phyloP scores from a whole-genome alignment of 164 flowering plant species.

The Vitis labrusca region DNA sequence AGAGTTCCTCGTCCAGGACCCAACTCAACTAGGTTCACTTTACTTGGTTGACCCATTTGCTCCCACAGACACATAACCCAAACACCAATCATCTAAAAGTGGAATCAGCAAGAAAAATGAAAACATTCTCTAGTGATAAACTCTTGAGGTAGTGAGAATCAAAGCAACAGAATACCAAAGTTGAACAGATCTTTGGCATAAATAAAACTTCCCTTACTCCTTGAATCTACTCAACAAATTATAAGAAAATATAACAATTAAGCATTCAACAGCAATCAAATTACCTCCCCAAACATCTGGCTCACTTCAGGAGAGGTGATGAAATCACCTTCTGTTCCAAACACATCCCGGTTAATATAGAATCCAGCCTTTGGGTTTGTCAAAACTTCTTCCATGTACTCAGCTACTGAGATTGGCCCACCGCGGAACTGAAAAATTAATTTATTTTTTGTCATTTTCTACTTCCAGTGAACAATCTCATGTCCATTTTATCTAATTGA shows the following conservation, averaged over 20 bases:
- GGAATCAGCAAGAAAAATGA: neutral
- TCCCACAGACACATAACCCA: constrained; percentile 98
- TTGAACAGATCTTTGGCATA: too few species aligned
- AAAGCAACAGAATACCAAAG: too few species aligned
- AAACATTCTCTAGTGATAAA: neutral
- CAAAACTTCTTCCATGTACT: constrained; percentile 96
- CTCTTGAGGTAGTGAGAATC: neutral
- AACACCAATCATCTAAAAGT: constrained; percentile 80
- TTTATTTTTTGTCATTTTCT: neutral
- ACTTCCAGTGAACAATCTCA: constrained; percentile 5
- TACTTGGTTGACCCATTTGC: constrained; percentile 91
- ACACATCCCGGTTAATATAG: constrained; percentile 89
- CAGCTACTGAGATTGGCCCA: constrained; percentile 90
- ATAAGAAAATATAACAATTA: neutral
- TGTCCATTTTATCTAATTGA: neutral
- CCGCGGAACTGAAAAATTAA: constrained; percentile 72
- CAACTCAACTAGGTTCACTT: constrained; percentile 81
- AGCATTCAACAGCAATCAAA: neutral
- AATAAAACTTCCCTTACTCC: too few species aligned
- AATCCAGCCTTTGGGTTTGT: constrained; percentile 92
- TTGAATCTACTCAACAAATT: neutral
- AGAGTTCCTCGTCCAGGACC: constrained; percentile 99
- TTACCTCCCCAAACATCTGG: constrained; percentile 99
- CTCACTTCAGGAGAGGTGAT: constrained; percentile 99
- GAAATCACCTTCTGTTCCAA: constrained; percentile 92